phyloP scores from a whole-genome alignment of 2,329 filamentous ascomycete species.

The Verticillium dahliae region DNA sequence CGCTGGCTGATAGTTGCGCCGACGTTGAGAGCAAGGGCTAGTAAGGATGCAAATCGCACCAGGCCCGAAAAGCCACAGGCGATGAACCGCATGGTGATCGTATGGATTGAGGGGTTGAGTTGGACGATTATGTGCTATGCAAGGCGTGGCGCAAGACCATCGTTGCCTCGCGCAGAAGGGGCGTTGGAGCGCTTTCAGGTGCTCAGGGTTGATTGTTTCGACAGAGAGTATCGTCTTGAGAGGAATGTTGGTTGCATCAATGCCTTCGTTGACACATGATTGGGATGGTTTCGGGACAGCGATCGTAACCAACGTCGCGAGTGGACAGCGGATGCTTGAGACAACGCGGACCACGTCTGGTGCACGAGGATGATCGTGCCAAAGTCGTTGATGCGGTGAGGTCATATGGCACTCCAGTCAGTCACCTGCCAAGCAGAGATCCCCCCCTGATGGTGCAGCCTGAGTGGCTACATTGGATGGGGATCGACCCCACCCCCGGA shows the following conservation, averaged over 20 bases:
- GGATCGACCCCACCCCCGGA: slow-evolving; percentile 1
- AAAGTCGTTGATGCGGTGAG: not conserved
- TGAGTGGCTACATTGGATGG: not conserved
- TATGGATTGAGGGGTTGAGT: not conserved
- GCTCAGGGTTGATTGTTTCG: not conserved
- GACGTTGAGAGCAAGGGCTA: not conserved
- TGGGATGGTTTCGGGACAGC: not conserved
- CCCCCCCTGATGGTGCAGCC: not conserved
- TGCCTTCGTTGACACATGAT: not conserved
- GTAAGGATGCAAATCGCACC: not conserved
- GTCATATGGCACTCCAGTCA: not conserved
- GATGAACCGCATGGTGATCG: not conserved
- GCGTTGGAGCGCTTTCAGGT: not conserved
- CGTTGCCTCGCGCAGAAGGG: not conserved
- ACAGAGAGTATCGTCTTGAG: not conserved
- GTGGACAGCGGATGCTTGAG: not conserved
- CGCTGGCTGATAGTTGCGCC: not conserved
- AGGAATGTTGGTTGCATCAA: not conserved
- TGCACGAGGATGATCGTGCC: not conserved
- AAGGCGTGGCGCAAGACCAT: not conserved
- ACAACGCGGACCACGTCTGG: not conserved
- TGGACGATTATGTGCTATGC: not conserved
- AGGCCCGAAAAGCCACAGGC: not conserved
- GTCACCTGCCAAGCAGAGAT: not conserved
- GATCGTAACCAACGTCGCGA: not conserved